A percentile compares a stretch with the other conserved stretches of the same genome.
These are phyloP conservation scores for Saccharomycopsis capsularis DNA, from an alignment of 805 yeast species.

Conservation along the genomic window DNA sequence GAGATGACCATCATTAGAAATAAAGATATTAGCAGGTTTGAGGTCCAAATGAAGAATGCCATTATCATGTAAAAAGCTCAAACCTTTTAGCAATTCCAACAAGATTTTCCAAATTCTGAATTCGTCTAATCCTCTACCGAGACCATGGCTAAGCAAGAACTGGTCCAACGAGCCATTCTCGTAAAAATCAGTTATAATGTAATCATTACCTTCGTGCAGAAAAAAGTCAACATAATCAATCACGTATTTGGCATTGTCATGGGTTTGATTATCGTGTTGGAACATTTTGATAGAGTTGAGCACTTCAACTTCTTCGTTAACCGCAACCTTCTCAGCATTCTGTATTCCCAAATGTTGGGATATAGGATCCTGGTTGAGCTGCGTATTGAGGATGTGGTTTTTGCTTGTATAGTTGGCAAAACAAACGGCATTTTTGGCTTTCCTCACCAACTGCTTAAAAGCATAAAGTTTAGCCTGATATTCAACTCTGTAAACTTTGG, in stretches of 20 bases:
- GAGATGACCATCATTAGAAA: constrained; percentile 89
- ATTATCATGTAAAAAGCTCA: constrained; percentile 69
- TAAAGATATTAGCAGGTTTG: constrained; percentile 91
- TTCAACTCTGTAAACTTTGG: constrained; percentile 76
- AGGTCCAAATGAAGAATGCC: constrained; percentile 79
- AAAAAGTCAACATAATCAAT: constrained; percentile 77
- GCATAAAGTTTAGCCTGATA: constrained; percentile 64
- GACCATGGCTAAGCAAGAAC: constrained; percentile 71
- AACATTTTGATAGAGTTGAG: constrained; percentile 29
- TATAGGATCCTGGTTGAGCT: constrained; percentile 11
- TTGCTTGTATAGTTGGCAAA: constrained; percentile 3
- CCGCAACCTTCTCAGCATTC: constrained; percentile 5
- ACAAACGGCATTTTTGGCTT: neutral
- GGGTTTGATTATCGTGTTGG: constrained; percentile 22
- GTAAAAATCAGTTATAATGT: constrained; percentile 91
- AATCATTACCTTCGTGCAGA: constrained; percentile 69
- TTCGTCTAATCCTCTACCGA: constrained; percentile 76
- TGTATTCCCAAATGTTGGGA: constrained; percentile 14
- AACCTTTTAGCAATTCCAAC: constrained; percentile 73
- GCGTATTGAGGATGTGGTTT: constrained; percentile 5
- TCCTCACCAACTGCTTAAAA: constrained; percentile 44
- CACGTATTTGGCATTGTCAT: constrained; percentile 62
- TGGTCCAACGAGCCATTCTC: constrained; percentile 87
- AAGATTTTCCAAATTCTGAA: constrained; percentile 97
- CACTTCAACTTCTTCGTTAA: constrained; percentile 31